A percentile compares a stretch with the other conserved stretches of the same genome.
Conservation (phyloP, 73 alveolate species). For the Paraurostyla sp. region DNA sequence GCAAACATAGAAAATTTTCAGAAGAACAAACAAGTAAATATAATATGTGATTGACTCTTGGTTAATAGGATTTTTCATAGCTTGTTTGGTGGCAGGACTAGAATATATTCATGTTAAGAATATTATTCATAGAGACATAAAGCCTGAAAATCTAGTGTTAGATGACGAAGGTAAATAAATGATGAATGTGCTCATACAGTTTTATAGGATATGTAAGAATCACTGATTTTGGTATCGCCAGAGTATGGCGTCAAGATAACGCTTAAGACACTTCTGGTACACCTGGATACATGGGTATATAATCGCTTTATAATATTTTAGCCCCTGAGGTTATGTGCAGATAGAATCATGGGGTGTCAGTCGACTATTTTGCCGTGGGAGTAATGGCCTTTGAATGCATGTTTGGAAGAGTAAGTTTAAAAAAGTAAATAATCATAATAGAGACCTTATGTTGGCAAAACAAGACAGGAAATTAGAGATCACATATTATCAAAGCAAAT, state of each 20-base stretch:
- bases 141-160: constrained; percentile 65
- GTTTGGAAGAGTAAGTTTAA: constrained; percentile 66
- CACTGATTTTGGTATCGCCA: constrained; percentile 80
- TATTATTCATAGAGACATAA: constrained; percentile 73
- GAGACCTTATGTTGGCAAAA: constrained; percentile 97
- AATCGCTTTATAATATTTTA: background rate
- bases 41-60: background rate
- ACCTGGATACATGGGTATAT: constrained; percentile 79
- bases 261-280: constrained; percentile 79
- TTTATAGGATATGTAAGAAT: constrained; percentile 57
- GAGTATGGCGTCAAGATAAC: constrained; percentile 70
- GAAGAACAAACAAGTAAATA: constrained; percentile 64
- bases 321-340: constrained; percentile 84
- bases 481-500: constrained; percentile 94
- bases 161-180: constrained; percentile 47
- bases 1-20: constrained; percentile 61
- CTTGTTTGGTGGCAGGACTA: constrained; percentile 74
- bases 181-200: background rate
- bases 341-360: constrained; percentile 71
- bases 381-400: constrained; percentile 77
- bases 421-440: background rate
- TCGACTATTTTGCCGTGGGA: constrained; percentile 77
- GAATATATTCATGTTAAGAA: constrained; percentile 69
- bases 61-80: constrained; percentile 66
- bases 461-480: constrained; percentile 97